Percentiles rank a stretch among this genome's conserved stretches.
phyloP scores from a whole-genome alignment of 2,329 filamentous ascomycete genomes.

The Acephala macrosclerotiorum region DNA sequence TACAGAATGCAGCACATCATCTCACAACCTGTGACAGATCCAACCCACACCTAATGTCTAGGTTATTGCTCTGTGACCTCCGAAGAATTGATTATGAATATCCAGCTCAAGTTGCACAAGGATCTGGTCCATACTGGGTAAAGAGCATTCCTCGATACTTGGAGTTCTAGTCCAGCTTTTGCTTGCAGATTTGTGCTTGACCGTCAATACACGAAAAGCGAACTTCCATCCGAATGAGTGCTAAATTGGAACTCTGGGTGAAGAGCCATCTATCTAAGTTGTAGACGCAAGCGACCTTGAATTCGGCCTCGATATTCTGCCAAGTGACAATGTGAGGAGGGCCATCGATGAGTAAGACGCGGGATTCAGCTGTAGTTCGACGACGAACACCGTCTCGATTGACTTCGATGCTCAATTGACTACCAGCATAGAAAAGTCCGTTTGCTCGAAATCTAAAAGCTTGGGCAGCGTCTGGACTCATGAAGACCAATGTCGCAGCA shows the following conservation, averaged over 20 bases:
- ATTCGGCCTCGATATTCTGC: conserved; percentile 22
- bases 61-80: too few relatives aligned
- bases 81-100: too few relatives aligned
- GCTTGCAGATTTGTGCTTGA: conserved; percentile 21
- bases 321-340: conserved; percentile 22
- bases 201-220: conserved; percentile 30
- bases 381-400: conserved; percentile 25
- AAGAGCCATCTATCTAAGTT: conserved; percentile 10
- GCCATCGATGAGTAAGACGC: conserved; percentile 26
- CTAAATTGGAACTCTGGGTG: background rate
- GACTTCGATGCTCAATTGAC: too few relatives aligned
- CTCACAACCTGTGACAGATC: too few relatives aligned
- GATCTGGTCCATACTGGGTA: background rate
- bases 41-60: too few relatives aligned
- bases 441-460: conserved; percentile 13
- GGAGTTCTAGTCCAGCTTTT: background rate
- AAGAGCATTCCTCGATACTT: background rate
- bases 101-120: too few relatives aligned
- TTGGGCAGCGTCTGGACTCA: conserved; percentile 19
- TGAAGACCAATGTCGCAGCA: conserved; percentile 35
- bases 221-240: conserved; percentile 23
- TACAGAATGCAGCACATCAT: too few relatives aligned
- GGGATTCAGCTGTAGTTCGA: conserved; percentile 10
- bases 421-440: too few relatives aligned
- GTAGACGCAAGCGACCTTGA: conserved; percentile 17